These are phyloP conservation scores for Corylus heterophylla DNA, from an alignment of 306 rosid species.

Conservation along the genomic window DNA sequence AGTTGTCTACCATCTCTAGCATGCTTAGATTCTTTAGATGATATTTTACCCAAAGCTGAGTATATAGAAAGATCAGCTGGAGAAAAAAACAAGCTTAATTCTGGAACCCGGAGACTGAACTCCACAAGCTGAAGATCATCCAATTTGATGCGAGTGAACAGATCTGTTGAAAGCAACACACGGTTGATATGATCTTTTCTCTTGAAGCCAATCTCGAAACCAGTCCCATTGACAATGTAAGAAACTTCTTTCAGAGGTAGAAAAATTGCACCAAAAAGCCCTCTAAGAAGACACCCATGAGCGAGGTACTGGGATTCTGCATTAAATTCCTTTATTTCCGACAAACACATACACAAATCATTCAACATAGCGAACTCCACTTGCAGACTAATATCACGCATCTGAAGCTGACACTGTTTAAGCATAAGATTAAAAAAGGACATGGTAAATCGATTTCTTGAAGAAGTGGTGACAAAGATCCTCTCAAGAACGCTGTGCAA, in stretches of 20 bases:
- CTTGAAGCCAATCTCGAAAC: slow-evolving; percentile 53
- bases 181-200: slow-evolving; percentile 31
- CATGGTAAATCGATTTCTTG: slow-evolving; percentile 45
- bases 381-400: slow-evolving; percentile 36
- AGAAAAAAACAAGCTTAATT: slow-evolving; percentile 48
- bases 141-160: slow-evolving; percentile 46
- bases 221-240: slow-evolving; percentile 42
- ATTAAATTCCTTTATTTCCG: slow-evolving; percentile 57
- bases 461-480: slow-evolving; percentile 41
- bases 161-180: slow-evolving; percentile 45
- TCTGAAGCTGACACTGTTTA: slow-evolving; percentile 64
- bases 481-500: slow-evolving; percentile 72
- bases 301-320: slow-evolving; percentile 49
- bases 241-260: slow-evolving; percentile 48
- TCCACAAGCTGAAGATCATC: slow-evolving; percentile 55
- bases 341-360: slow-evolving; percentile 39
- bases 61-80: slow-evolving; percentile 58
- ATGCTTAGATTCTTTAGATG: slow-evolving; percentile 42
- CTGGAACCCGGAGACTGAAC: slow-evolving; percentile 59
- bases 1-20: slow-evolving; percentile 73
- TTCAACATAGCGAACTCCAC: slow-evolving; percentile 58
- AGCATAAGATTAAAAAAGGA: slow-evolving; percentile 56
- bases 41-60: slow-evolving; percentile 45
- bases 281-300: slow-evolving; percentile 51
- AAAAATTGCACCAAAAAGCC: slow-evolving; percentile 53